A percentile compares a stretch with the other conserved stretches of the same genome.
phyloP scores from a whole-genome alignment of 306 rosid genomes.

The Luffa acutangula region DNA sequence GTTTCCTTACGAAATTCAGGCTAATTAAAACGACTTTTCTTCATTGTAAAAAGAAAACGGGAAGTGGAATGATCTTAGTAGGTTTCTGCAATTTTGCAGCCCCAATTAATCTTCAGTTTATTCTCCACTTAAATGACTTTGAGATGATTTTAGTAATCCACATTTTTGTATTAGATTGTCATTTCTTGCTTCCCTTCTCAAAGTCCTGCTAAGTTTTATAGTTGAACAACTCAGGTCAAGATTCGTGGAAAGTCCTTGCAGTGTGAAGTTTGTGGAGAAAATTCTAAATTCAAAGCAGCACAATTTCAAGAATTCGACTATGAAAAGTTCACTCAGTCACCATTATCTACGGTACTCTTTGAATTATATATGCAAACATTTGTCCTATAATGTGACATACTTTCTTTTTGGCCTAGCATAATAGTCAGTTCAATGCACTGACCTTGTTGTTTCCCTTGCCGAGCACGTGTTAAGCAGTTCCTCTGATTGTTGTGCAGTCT shows the following conservation, averaged over 20 bases:
- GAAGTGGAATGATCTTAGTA: not conserved
- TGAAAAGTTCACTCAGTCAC: conserved; percentile 76
- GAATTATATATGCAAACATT: not conserved
- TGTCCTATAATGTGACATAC: not conserved
- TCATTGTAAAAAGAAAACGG: not conserved
- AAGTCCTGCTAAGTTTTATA: not conserved
- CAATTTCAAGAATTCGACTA: conserved; percentile 72
- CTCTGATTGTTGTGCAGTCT: conserved; percentile 24
- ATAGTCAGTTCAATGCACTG: not conserved
- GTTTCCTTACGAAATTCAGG: not conserved
- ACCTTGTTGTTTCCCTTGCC: not conserved
- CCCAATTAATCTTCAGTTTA: not conserved
- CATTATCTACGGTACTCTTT: conserved; percentile 52
- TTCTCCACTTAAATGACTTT: not conserved
- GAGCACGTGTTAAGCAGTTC: not conserved
- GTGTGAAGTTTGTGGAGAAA: conserved; percentile 74
- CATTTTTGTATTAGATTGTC: not conserved
- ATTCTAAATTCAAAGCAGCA: conserved; percentile 39
- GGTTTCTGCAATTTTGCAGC: not conserved
- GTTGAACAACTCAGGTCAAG: conserved; percentile 55
- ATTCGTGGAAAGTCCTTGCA: conserved; percentile 75
- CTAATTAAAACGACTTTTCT: not conserved
- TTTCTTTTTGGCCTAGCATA: not conserved
- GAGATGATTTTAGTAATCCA: not conserved
- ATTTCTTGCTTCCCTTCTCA: not conserved